Conservation (phyloP, 495 filamentous ascomycete species). For the Durotheca rogersii region DNA sequence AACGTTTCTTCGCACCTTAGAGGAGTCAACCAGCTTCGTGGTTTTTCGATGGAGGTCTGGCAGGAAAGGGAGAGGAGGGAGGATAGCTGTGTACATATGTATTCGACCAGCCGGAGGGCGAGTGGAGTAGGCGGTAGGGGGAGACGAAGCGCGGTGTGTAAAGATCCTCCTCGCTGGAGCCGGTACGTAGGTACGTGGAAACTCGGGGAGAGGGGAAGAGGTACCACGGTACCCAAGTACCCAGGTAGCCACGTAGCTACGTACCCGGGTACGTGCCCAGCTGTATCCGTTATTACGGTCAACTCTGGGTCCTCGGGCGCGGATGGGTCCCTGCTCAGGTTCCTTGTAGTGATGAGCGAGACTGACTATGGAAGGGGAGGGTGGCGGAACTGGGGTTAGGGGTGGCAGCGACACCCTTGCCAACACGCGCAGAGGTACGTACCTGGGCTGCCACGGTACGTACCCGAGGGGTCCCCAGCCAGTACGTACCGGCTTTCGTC, state of each 20-base stretch:
- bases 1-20: slow-evolving; percentile 21
- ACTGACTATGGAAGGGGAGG: slow-evolving; percentile 10
- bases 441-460: slow-evolving; percentile 21
- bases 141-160: slow-evolving; percentile 36
- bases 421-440: slow-evolving; percentile 34
- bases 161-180: slow-evolving; percentile 21
- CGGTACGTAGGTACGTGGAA: slow-evolving; percentile 17
- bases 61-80: slow-evolving; percentile 15
- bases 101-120: slow-evolving; percentile 38
- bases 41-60: slow-evolving; percentile 24
- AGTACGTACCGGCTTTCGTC: slow-evolving; percentile 20
- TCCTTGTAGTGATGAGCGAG: slow-evolving; percentile 11
- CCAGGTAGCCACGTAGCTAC: slow-evolving; percentile 3
- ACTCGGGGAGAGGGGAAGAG: slow-evolving; percentile 6
- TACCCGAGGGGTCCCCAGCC: neutral
- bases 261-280: slow-evolving; percentile 11
- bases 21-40: slow-evolving; percentile 26
- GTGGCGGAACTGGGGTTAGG: slow-evolving; percentile 29
- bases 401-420: slow-evolving; percentile 16
- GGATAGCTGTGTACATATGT: slow-evolving; percentile 37
- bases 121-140: slow-evolving; percentile 31
- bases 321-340: slow-evolving; percentile 8
- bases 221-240: slow-evolving; percentile 14
- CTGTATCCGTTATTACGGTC: no score
- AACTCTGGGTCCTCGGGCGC: slow-evolving; percentile 22